Conservation (phyloP, 441 rosid genomes). For the Isatis lusitanica region DNA sequence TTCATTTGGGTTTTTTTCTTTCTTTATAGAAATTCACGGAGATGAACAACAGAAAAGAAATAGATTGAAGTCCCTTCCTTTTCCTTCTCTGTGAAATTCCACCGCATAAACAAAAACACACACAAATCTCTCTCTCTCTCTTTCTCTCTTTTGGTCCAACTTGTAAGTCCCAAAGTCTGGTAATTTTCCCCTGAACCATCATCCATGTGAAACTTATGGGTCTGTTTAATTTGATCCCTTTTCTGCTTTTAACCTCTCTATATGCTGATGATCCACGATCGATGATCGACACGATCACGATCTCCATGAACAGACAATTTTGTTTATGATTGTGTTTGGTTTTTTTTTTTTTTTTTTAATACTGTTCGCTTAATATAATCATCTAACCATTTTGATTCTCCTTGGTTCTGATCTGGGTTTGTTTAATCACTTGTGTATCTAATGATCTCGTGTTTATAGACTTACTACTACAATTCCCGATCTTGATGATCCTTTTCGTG, state of each 20-base stretch:
- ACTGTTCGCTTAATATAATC: conserved; percentile 23
- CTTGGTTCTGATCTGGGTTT: conserved; percentile 35
- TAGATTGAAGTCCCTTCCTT: conserved; percentile 20
- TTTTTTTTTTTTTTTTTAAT: not conserved
- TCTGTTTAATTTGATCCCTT: not conserved
- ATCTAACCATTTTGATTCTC: not conserved
- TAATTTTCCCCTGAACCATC: conserved; percentile 11
- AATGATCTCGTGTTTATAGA: conserved; percentile 6
- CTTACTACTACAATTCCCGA: not conserved
- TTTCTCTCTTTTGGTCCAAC: conserved; percentile 22
- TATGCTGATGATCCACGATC: conserved; percentile 22
- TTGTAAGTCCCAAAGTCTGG: conserved; percentile 34
- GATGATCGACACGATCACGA: conserved; percentile 20
- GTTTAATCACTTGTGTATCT: conserved; percentile 6
- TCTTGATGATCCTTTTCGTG: conserved; percentile 19
- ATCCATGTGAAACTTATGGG: conserved; percentile 45
- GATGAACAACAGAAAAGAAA: not conserved
- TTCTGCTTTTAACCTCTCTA: not conserved
- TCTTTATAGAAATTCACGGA: conserved; percentile 23
- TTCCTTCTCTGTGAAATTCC: conserved; percentile 14
- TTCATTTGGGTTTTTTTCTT: too few species aligned
- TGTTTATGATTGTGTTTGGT: not conserved
- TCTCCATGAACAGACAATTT: not conserved
- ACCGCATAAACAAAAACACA: not conserved
- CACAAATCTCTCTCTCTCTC: not conserved